Conservation (phyloP, 2,329 filamentous ascomycete genomes). For the Exophiala dermatitidis region DNA sequence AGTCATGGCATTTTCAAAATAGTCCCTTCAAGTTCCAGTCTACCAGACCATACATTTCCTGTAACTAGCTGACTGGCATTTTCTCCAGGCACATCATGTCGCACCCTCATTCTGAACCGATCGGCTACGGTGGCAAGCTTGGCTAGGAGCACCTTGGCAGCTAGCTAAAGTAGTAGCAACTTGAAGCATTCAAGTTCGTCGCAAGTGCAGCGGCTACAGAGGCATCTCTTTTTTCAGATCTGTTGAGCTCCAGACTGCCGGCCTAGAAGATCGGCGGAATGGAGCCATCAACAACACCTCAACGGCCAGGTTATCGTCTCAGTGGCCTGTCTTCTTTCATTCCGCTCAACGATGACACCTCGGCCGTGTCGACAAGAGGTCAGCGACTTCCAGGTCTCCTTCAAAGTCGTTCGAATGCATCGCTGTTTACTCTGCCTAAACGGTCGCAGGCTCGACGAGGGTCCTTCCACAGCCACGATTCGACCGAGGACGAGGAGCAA, state of each 20-base stretch:
- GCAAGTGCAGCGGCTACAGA: no score
- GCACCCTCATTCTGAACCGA: no score
- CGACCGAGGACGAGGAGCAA: conserved; percentile 21
- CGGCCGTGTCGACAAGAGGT: conserved; percentile 36
- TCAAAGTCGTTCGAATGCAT: conserved; percentile 23
- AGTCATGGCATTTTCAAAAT: no score
- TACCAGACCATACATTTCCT: no score
- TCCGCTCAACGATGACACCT: conserved; percentile 31
- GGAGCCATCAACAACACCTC: conserved; percentile 11
- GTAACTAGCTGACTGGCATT: no score
- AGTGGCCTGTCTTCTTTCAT: conserved; percentile 26
- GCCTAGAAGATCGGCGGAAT: not conserved
- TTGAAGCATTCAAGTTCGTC: no score
- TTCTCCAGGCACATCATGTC: no score
- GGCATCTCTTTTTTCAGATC: not conserved
- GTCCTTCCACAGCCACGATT: conserved; percentile 21
- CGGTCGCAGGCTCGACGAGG: conserved; percentile 5
- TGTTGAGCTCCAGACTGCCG: not conserved
- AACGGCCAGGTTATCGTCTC: conserved; percentile 21
- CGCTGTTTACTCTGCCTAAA: conserved; percentile 20
- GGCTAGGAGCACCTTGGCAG: no score
- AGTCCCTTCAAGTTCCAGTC: no score
- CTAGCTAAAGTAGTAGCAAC: no score
- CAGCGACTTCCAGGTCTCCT: conserved; percentile 33
- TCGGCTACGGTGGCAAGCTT: no score